Percentiles rank a stretch among this genome's conserved stretches.
These are phyloP conservation scores for Tolypocladium album DNA, from an alignment of 2,329 filamentous ascomycete species.

Conservation along the genomic window DNA sequence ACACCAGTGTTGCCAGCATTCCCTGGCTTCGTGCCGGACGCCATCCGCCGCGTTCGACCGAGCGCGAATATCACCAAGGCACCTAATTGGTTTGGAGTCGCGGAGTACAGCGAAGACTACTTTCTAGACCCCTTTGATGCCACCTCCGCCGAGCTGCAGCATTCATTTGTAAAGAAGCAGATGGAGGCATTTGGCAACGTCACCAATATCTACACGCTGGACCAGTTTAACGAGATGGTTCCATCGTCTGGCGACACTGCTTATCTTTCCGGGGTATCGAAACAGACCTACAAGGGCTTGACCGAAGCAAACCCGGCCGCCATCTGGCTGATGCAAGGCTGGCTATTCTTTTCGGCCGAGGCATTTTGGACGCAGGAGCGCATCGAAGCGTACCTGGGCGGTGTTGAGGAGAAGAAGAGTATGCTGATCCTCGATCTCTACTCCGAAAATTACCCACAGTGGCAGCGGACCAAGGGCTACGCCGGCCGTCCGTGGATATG, in stretches of 20 bases:
- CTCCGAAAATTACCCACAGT: conserved; percentile 37
- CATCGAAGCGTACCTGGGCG: conserved; percentile 37
- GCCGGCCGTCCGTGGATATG: conserved; percentile 43
- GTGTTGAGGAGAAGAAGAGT: conserved; percentile 28
- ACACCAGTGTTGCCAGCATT: conserved; percentile 39
- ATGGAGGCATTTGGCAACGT: conserved; percentile 34
- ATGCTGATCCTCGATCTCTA: conserved; percentile 41
- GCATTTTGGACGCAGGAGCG: conserved; percentile 33
- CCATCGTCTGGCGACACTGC: conserved; percentile 31
- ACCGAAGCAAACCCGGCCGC: conserved; percentile 35
- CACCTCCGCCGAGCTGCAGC: conserved; percentile 30
- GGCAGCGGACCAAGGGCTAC: conserved; percentile 37
- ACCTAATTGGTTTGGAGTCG: conserved; percentile 25
- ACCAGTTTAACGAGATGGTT: conserved; percentile 42
- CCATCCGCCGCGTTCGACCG: conserved; percentile 28
- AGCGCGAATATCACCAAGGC: conserved; percentile 31
- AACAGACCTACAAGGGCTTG: conserved; percentile 32
- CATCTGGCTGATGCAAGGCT: conserved; percentile 41
- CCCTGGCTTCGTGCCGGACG: conserved; percentile 35
- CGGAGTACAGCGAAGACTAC: conserved; percentile 30
- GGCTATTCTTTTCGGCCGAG: conserved; percentile 33
- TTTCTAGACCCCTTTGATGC: conserved; percentile 36
- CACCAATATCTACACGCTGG: conserved; percentile 36
- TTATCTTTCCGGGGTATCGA: conserved; percentile 21
- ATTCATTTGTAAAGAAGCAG: conserved; percentile 34